These are phyloP conservation scores for Phialemonium atrogriseum DNA, from an alignment of 2,329 filamentous ascomycete genomes.

Conservation along the genomic window DNA sequence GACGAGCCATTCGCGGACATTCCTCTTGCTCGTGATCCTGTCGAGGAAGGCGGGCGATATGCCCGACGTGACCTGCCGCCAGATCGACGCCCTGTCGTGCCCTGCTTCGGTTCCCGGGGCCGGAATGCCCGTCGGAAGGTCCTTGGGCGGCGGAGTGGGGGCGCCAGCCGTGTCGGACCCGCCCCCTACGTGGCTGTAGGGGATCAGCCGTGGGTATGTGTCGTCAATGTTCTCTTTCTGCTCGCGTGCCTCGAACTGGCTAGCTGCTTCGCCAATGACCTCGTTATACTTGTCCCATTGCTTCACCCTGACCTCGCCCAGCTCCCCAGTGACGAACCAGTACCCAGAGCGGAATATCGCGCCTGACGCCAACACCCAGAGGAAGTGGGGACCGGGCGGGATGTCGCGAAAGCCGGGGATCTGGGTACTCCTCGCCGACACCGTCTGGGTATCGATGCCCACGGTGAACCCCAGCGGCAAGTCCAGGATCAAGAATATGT, in stretches of 20 bases:
- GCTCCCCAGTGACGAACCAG: slow-evolving; percentile 39
- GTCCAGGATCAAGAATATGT: slow-evolving; percentile 44
- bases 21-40: slow-evolving; percentile 34
- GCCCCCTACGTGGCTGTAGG: slow-evolving; percentile 31
- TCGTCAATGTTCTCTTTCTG: slow-evolving; percentile 31
- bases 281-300: slow-evolving; percentile 51
- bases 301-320: slow-evolving; percentile 32
- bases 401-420: slow-evolving; percentile 48
- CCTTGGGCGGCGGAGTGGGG: slow-evolving; percentile 1
- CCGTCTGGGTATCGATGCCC: slow-evolving; percentile 43
- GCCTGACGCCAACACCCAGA: slow-evolving; percentile 46
- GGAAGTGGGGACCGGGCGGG: slow-evolving; percentile 47
- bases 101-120: slow-evolving; percentile 16
- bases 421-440: slow-evolving; percentile 27
- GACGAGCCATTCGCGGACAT: slow-evolving; percentile 37
- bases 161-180: slow-evolving; percentile 4
- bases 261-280: slow-evolving; percentile 38
- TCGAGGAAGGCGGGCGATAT: slow-evolving; percentile 36
- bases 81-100: slow-evolving; percentile 29
- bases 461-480: slow-evolving; percentile 43
- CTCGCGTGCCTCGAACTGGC: slow-evolving; percentile 33
- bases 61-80: slow-evolving; percentile 41
- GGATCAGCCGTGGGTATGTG: slow-evolving; percentile 32
- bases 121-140: slow-evolving; percentile 1
- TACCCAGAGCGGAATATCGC: slow-evolving; percentile 46